These are phyloP conservation scores for Glycine soja DNA, from an alignment of 306 rosid genomes.

Conservation along the genomic window DNA sequence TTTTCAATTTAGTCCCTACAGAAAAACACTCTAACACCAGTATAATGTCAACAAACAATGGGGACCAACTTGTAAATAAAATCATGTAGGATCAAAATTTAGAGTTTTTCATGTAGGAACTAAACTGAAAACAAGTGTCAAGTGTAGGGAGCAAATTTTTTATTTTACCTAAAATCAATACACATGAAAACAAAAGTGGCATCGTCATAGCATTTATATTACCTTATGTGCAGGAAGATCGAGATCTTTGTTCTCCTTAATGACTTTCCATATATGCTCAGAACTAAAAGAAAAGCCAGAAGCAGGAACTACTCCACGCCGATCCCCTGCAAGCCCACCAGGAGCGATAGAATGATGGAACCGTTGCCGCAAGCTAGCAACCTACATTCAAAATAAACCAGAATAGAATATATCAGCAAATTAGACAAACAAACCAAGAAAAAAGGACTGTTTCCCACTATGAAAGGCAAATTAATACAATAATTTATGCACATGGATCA, in stretches of 20 bases:
- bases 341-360: constrained; percentile 93
- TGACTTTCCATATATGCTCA: constrained; percentile 90
- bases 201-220: constrained; percentile 25
- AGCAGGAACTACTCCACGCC: constrained; percentile 97
- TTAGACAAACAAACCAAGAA: constrained; percentile 47
- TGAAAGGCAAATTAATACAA: constrained; percentile 29
- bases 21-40: neutral
- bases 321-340: constrained; percentile 98
- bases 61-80: neutral
- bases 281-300: constrained; percentile 96
- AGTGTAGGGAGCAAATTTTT: neutral
- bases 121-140: neutral
- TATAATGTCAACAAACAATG: neutral
- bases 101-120: neutral
- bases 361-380: constrained; percentile 80
- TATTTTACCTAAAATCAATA: constrained; percentile 36
- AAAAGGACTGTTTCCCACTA: constrained; percentile 33
- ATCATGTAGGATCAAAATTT: neutral
- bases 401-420: constrained; percentile 6
- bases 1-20: neutral
- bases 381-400: constrained; percentile 61
- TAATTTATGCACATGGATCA: constrained; percentile 22
- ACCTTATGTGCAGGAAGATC: constrained; percentile 99
- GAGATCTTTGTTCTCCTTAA: constrained; percentile 95
- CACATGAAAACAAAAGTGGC: constrained; percentile 8